Base-by-base conservation (phyloP, 2,329 filamentous ascomycete species). In the Tolypocladium tundrense region DNA sequence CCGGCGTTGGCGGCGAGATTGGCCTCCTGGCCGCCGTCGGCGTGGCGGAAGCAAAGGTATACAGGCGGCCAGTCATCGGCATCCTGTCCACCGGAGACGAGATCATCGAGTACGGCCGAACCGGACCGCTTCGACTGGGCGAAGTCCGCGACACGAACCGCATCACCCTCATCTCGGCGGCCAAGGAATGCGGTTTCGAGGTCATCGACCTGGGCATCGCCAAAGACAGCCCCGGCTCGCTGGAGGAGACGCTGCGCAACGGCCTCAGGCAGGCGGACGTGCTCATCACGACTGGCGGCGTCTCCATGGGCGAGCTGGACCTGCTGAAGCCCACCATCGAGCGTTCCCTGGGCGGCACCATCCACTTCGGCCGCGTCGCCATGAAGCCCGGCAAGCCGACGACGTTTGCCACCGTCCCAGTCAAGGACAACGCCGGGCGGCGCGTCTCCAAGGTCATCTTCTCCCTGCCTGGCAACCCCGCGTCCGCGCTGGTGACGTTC, bases 311-410 rank as follows among this genome's bases (percentile, higher is more conserved):
- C 58, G 94, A 99, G 74, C 84, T 97, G 2, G 94, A 99, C 72
- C 86, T 99, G 9, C 83, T 99, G 24, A 99, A 99, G 71, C 93
- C 94, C 0, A 97, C 93, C 0, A 90, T 99, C 66, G 94, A 97
- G 76, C 87, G 93, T 48, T 80, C 86, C 1, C 82, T 99, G 1
- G 91, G 91, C 58, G 94, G 94, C 9, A 94, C 87, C 0, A 96
- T 99, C 63, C 94, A 97, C 72, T 99, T 99, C 66, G 94, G 94
- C 31, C 88, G 94, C 3, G 94, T 99, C 3, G 84, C 88, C 57
- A 97, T 99, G 94, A 99, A 99, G 76, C 94, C 94, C 0, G 94
- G 94, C 5, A 99, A 97, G 73, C 94, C 94, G 2, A 97, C 92
- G 0, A 99, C 94, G 0, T 99, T 99, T 71, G 94, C 94, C 2